Evolutionary conservation across 441 rosid genomes (phyloP).

Genomic region (Adansonia madagascariensis): DNA sequence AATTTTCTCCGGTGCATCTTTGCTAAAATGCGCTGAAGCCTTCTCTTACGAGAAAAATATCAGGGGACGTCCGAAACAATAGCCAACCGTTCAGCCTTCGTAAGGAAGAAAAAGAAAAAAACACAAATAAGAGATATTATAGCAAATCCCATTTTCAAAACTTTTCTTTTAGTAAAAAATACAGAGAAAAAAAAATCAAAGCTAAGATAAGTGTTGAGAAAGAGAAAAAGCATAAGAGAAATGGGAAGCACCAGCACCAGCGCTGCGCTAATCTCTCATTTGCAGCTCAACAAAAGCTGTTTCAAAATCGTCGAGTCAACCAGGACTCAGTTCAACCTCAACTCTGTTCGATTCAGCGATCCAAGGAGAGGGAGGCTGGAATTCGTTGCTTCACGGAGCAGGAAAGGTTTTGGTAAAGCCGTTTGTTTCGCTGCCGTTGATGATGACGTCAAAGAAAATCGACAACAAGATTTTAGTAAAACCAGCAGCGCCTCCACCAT

Average conservation of each 20-base stretch:
- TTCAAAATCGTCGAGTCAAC: conserved; percentile 34
- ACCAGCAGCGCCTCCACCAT: conserved; percentile 48
- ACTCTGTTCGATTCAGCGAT: conserved; percentile 38
- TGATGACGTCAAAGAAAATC: conserved; percentile 50
- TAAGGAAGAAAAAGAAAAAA: too few relatives aligned
- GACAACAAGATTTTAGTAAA: conserved; percentile 38
- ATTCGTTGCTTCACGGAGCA: conserved; percentile 36
- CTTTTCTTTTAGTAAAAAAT: too few relatives aligned
- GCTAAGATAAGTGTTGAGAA: too few relatives aligned
- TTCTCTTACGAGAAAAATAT: too few relatives aligned
- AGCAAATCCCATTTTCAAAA: too few relatives aligned
- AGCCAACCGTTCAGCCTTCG: too few relatives aligned
- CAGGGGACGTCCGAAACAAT: too few relatives aligned
- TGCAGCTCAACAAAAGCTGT: conserved; percentile 52
- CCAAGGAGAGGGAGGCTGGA: conserved; percentile 38
- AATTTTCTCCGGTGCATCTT: too few relatives aligned
- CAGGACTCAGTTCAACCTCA: conserved; percentile 28
- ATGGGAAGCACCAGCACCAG: conserved; percentile 60
- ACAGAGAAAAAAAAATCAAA: too few relatives aligned
- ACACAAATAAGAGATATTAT: too few relatives aligned
- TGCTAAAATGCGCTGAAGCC: too few relatives aligned
- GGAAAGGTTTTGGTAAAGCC: conserved; percentile 33
- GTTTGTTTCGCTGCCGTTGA: conserved; percentile 61
- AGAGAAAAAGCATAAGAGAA: too few relatives aligned
- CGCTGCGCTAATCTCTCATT: conserved; percentile 57